These are phyloP conservation scores for Amorphotheca resinae DNA, from an alignment of 495 filamentous ascomycete species.

Conservation along the genomic window DNA sequence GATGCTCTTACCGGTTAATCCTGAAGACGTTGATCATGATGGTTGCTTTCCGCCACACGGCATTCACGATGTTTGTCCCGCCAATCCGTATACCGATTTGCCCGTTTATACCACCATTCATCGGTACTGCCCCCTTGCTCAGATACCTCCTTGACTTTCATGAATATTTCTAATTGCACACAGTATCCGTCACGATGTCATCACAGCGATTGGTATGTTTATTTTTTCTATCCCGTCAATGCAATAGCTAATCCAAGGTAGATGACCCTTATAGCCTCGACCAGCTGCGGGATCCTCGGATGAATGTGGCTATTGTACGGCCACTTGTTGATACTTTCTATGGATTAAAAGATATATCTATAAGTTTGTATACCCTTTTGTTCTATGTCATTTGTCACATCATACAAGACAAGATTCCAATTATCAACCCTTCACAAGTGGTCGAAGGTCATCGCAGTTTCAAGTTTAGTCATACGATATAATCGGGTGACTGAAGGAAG, in stretches of 20 bases:
- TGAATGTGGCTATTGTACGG: constrained; percentile 56
- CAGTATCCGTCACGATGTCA: constrained; percentile 23
- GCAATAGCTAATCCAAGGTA: constrained; percentile 10
- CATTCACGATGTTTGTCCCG: constrained; percentile 14
- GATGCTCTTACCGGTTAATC: constrained; percentile 2
- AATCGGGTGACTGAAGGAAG: too few species aligned
- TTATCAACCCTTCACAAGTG: too few species aligned
- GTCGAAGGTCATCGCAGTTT: too few species aligned
- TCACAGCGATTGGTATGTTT: constrained; percentile 23
- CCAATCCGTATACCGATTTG: constrained; percentile 19
- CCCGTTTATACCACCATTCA: constrained; percentile 37
- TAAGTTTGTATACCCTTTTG: constrained; percentile 28
- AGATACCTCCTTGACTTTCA: neutral
- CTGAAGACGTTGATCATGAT: constrained; percentile 12
- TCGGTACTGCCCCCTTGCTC: constrained; percentile 18
- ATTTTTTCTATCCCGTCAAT: neutral
- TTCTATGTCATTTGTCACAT: too few species aligned
- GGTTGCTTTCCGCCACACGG: constrained; percentile 19
- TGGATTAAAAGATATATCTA: constrained; percentile 54
- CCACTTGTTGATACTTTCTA: constrained; percentile 60
- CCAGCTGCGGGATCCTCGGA: constrained; percentile 53
- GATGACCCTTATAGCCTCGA: constrained; percentile 55
- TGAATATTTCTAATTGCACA: neutral
- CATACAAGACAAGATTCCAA: too few species aligned
- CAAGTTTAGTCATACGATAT: too few species aligned